Percentiles rank a stretch among this genome's conserved stretches.
These are phyloP conservation scores for Tylopilus rubrobrunneus DNA, from an alignment of 768 basidiomycete species.

Conservation along the genomic window DNA sequence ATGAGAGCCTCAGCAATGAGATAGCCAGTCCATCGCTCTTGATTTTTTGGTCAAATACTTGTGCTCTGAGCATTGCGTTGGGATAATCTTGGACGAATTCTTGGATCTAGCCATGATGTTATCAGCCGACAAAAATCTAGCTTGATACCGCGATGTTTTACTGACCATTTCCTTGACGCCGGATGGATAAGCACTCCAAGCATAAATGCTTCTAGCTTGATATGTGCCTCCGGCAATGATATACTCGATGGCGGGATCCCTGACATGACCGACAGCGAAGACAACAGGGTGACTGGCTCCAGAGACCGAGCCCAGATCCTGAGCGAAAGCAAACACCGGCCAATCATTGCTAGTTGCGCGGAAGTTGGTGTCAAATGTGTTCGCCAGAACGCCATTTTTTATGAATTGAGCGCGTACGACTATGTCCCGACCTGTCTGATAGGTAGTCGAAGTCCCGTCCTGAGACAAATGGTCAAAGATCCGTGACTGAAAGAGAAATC, in stretches of 20 bases:
- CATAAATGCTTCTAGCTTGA: conserved; percentile 42
- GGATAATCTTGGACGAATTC: conserved; percentile 42
- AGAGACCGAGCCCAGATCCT: conserved; percentile 48
- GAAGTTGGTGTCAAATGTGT: conserved; percentile 54
- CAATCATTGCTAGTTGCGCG: conserved; percentile 52
- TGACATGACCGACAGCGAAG: conserved; percentile 45
- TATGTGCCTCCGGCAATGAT: conserved; percentile 37
- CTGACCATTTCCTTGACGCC: conserved; percentile 34
- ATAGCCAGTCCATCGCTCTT: conserved; percentile 11
- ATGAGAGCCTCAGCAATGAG: too few relatives aligned
- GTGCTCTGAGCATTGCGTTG: conserved; percentile 41
- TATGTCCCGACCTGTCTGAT: conserved; percentile 53
- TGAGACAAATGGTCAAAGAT: conserved; percentile 19
- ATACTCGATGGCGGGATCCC: conserved; percentile 48
- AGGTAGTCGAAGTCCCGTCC: conserved; percentile 44
- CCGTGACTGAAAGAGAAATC: neutral
- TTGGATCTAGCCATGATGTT: conserved; percentile 34
- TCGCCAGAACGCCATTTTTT: conserved; percentile 48
- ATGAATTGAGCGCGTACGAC: conserved; percentile 59
- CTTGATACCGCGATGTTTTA: neutral
- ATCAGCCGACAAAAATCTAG: neutral
- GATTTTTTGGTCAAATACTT: conserved; percentile 45
- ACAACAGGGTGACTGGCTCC: conserved; percentile 35
- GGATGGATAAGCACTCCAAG: conserved; percentile 39
- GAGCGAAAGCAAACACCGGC: conserved; percentile 61